Evolutionary conservation across 2,329 filamentous ascomycete genomes (phyloP), one percentile per base, ranked within the genome.

Genomic region (Magnaporthales sp.): DNA sequence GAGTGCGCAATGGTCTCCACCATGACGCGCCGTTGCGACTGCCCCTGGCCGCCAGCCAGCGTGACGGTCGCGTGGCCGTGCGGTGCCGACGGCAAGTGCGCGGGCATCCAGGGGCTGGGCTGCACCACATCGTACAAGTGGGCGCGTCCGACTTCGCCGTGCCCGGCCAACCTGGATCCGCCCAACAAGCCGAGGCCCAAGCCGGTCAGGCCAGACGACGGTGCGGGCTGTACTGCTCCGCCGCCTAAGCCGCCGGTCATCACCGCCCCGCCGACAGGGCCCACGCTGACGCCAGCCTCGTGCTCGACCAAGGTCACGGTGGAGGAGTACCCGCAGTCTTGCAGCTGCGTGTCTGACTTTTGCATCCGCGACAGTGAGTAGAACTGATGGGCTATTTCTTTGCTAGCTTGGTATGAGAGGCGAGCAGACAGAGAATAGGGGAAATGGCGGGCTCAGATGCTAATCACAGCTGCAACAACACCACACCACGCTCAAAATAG

Each of bases 281-380:
- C 64, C 2, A 30, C 38, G 46, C n/a, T 15, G n/a, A 65, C 32
- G 26, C 5, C 29, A 38, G 22, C 66, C n/a, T 63, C 56, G 26
- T 69, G 68, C 62, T n/a, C 31, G 22, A 67, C 68, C 7, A 54
- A 31, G 19, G 67, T 67, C 10, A 69, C 68, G 32, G 63, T 66
- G 26, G 32, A 62, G 6, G 30, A 26, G 31, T 68, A 67, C 29
- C 65, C 65, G 19, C 65, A 66, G 10, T 51, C 62, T 7, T 51
- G 63, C 26, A 46, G 38, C 15, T 68, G 65, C 30, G 22, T 27
- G 1, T 62, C 67, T 1, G 63, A 22, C 1, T 67, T 67, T 51
- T 68, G 68, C 38, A 67, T 69, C 13, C 29, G 67, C 6, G 68
- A 69, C 26, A 64, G 68, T 69, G 54, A 26, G 68, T 66, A 4